These are phyloP conservation scores for Eucalyptus marginata DNA, from an alignment of 345 rosid species.

Conservation along the genomic window DNA sequence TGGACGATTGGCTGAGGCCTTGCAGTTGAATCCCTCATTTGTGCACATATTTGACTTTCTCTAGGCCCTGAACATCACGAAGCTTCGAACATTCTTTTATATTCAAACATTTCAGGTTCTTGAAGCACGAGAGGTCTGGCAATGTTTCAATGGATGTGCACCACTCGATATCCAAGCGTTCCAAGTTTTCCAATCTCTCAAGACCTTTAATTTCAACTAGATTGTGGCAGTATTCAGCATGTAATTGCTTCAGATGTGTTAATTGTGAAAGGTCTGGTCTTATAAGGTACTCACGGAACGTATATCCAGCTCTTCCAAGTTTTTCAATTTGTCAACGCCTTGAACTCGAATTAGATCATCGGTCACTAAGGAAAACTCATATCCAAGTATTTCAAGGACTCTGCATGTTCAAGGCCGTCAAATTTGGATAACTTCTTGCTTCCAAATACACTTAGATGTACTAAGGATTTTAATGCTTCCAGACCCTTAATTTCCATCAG, in stretches of 20 bases:
- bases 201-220: not conserved
- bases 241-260: not conserved
- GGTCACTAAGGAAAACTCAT: not conserved
- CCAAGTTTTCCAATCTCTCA: not conserved
- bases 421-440: not conserved
- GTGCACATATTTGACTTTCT: fast-evolving
- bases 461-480: not conserved
- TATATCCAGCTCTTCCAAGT: not conserved
- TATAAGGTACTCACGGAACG: fast-evolving
- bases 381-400: not conserved
- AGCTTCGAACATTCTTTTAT: not conserved
- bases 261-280: not conserved
- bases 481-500: not conserved
- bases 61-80: not conserved
- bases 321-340: not conserved
- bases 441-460: fast-evolving
- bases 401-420: not conserved
- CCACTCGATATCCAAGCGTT: fast-evolving
- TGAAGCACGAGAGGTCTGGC: not conserved
- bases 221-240: fast-evolving
- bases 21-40: not conserved
- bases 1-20: not conserved
- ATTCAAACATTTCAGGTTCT: fast-evolving
- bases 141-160: not conserved
- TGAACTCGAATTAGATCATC: not conserved